Evolutionary conservation across 192 early-diverging fungal species (phyloP).

Genomic region (Chytriomyces sp.): DNA sequence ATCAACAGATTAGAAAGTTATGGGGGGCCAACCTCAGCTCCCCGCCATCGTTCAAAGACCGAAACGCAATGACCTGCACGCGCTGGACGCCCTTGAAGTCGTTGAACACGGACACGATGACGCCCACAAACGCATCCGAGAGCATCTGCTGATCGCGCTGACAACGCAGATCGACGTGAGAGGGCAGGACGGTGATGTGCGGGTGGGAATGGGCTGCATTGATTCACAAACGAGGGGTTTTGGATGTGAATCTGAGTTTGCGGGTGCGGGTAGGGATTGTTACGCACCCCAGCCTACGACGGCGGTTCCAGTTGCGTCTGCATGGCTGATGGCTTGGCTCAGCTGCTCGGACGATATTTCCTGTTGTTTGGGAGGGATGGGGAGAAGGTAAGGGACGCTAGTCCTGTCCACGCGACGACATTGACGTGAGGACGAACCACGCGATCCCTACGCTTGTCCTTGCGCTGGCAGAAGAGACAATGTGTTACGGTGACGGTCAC

Average conservation of each 20-base stretch:
- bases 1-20: background rate
- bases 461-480: conserved; percentile 42
- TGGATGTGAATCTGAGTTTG: background rate
- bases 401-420: no score
- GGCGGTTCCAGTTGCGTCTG: conserved; percentile 28
- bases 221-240: background rate
- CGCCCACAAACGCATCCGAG: conserved; percentile 44
- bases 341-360: conserved; percentile 46
- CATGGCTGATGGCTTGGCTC: conserved; percentile 39
- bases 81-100: conserved; percentile 31
- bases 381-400: no score
- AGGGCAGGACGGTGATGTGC: conserved; percentile 50
- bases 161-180: conserved; percentile 48
- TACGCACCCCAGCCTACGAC: conserved; percentile 50
- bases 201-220: conserved; percentile 48
- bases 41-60: conserved; percentile 23
- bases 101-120: conserved; percentile 49
- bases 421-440: conserved; percentile 38
- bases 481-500: conserved; percentile 20
- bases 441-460: conserved; percentile 53
- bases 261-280: background rate
- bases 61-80: conserved; percentile 42
- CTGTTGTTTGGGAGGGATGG: conserved; percentile 6
- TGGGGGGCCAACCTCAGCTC: background rate
- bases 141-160: conserved; percentile 48